Base-by-base conservation (phyloP, 1,284 basidiomycete species). In the Pseudozyma pruni region DNA sequence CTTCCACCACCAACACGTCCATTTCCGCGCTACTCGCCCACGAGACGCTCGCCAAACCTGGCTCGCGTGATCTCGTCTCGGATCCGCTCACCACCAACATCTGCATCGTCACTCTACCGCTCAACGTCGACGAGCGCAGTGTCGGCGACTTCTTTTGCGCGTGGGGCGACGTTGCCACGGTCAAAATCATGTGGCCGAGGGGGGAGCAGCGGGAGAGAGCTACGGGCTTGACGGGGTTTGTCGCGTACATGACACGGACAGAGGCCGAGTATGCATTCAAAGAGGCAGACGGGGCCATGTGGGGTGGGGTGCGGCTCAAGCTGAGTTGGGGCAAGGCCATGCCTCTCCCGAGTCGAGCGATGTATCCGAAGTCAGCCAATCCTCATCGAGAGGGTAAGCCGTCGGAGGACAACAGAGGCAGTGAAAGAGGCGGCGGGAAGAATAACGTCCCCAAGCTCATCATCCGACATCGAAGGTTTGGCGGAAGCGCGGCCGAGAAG, bases 291-390 rank as follows among this genome's bases (percentile, higher is more conserved):
- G 94, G 94, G 0, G 89, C 89, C 59, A 91, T 93, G 45, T 98
- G 94, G 94, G 91, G 90, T 56, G 94, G 93, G 0, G 90, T 86
- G 34, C 82, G 91, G 22, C 84, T 98, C 17, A 87, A 91, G 23
- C 90, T 94, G 14, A 92, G 93, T 17, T 98, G 95, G 94, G 94
- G 94, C 75, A 98, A 97, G 83, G 90, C 92, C 2, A 91, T 98
- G 16, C 90, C 92, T 8, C 85, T 95, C 48, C 93, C 91, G 14
- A 84, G 86, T 0, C 22, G 59, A 13, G 42, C 67, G 10, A 40
- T 55, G 47, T 70, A 62, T 44, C 56, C 67, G 0, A 53, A 53
- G 58, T 29, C 31, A n/a, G 44, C 38, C 7, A 46, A 50, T 13
- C 17, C 16, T 2, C 6, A 29, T 6, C 43, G n/a, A 29, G 20